Percentiles rank a stretch among this genome's conserved stretches.
phyloP scores from a whole-genome alignment of 73 alveolate species.

The Strombidium stylifer region DNA sequence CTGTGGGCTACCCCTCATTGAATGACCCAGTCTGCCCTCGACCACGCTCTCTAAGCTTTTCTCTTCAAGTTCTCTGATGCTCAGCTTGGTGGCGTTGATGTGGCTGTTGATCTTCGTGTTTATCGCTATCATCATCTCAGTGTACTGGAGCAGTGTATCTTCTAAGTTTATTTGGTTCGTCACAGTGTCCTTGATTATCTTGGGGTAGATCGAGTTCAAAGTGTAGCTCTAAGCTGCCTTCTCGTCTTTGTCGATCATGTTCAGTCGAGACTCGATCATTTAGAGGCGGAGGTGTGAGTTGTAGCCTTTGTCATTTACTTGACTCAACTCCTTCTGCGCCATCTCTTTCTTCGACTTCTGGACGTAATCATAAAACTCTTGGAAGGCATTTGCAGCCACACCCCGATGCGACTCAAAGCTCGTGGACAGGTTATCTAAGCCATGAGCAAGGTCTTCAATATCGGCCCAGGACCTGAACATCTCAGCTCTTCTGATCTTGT shows the following conservation, averaged over 20 bases:
- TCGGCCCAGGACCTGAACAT: constrained; percentile 56
- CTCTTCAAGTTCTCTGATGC: constrained; percentile 8
- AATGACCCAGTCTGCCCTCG: constrained; percentile 8
- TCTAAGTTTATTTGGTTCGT: constrained; percentile 23
- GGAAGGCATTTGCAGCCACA: constrained; percentile 51
- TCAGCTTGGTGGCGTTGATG: constrained; percentile 4
- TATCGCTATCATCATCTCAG: constrained; percentile 14
- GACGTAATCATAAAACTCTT: constrained; percentile 36
- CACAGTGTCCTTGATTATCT: constrained; percentile 10
- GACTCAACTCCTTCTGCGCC: neutral
- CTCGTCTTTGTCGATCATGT: constrained; percentile 24
- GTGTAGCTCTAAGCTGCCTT: neutral
- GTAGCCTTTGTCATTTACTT: no score
- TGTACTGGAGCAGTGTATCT: constrained; percentile 24
- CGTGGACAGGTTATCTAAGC: constrained; percentile 27
- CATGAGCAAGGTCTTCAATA: constrained; percentile 57
- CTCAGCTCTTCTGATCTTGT: constrained; percentile 50
- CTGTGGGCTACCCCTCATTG: constrained; percentile 15
- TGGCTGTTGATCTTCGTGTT: constrained; percentile 34
- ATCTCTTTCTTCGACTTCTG: constrained; percentile 34
- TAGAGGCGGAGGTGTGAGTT: no score
- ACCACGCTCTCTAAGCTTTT: constrained; percentile 19
- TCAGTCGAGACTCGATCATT: neutral
- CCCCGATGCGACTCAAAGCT: constrained; percentile 37
- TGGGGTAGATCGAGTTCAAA: neutral